Evolutionary conservation across 1,139 yeast genomes (phyloP), one percentile per base, ranked within the genome.

Genomic region (Geotrichum bryndzae): DNA sequence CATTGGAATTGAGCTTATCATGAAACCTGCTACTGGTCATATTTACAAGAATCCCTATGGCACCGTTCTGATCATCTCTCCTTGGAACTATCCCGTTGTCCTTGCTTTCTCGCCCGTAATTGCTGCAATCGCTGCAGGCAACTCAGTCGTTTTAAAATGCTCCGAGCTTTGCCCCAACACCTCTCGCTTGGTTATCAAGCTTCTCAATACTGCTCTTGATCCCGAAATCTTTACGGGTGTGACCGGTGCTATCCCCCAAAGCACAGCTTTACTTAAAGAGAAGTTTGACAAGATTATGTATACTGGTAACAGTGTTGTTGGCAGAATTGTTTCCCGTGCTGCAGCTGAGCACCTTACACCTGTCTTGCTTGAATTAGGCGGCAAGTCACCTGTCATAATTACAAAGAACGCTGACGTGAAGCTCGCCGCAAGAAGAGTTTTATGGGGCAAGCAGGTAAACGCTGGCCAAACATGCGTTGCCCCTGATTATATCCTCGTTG

Each of bases 381-480:
- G 97, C 15, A 91, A 91, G 73, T 86, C 92, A 2, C 97, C 97
- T 0, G 89, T 84, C 0, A 80, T 91, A 66, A 77, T 91, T 11
- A 82, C 91, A 59, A 78, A 81, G 54, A 79, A 82, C 57, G 74
- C 73, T 7, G 67, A 72, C 67, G 67, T 88, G 59, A 74, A 75
- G 25, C 74, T 79, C 0, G 80, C 88, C n/a, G 85, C 91, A 22
- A 80, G 80, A 65, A 82, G 97, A 74, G 76, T 89, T 22, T 80
- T 83, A 4, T 89, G 95, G 90, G 94, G 94, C 45, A 84, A 87
- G 67, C 87, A 86, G 69, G 77, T 84, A 52, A 91, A 90, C 72
- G 84, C 87, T n/a, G 97, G 97, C 35, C 97, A 91, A 75, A 86
- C 95, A 1, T 91, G 97, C 78, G 90, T 90, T 54, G 90, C 96